phyloP scores from a whole-genome alignment of 257 asterid species.

The Nicotiana tomentosiformis region DNA sequence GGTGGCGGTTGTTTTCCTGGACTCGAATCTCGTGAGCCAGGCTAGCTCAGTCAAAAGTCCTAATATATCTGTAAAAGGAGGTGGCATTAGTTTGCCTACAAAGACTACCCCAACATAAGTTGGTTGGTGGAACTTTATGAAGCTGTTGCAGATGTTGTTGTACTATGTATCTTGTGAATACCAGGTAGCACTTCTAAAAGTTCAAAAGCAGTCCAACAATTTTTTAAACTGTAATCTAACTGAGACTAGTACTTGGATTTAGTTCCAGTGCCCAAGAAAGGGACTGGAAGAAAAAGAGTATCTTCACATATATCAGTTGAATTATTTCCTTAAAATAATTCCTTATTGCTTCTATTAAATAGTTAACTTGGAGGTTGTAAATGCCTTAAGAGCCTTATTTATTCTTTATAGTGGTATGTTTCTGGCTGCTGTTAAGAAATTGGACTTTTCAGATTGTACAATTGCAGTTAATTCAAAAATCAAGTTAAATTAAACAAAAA shows the following conservation, averaged over 20 bases:
- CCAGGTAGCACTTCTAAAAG: constrained; percentile 33
- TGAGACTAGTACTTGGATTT: constrained; percentile 29
- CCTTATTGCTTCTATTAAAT: not conserved
- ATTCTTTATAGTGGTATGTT: too few relatives aligned
- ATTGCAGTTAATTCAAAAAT: not conserved
- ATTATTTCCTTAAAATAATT: constrained; percentile 11
- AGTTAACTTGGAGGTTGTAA: not conserved
- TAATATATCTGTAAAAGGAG: constrained; percentile 61
- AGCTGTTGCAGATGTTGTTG: constrained; percentile 21
- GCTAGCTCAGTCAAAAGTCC: constrained; percentile 51
- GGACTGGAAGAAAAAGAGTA: constrained; percentile 10
- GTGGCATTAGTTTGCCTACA: constrained; percentile 48
- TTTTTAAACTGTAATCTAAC: constrained; percentile 45
- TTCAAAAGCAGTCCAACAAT: constrained; percentile 35
- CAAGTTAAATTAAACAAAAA: not conserved
- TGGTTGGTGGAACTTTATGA: constrained; percentile 27
- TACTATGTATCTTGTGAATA: constrained; percentile 28
- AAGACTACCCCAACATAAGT: constrained; percentile 32
- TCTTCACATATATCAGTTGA: constrained; percentile 21
- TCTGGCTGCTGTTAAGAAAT: too few relatives aligned
- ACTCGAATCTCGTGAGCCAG: constrained; percentile 61
- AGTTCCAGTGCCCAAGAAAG: constrained; percentile 31
- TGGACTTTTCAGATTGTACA: not conserved
- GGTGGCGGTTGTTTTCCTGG: constrained; percentile 64
- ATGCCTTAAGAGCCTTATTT: not conserved